Evolutionary conservation across 305 asterid species (phyloP).

Genomic region (Solanum aculeatissimum): DNA sequence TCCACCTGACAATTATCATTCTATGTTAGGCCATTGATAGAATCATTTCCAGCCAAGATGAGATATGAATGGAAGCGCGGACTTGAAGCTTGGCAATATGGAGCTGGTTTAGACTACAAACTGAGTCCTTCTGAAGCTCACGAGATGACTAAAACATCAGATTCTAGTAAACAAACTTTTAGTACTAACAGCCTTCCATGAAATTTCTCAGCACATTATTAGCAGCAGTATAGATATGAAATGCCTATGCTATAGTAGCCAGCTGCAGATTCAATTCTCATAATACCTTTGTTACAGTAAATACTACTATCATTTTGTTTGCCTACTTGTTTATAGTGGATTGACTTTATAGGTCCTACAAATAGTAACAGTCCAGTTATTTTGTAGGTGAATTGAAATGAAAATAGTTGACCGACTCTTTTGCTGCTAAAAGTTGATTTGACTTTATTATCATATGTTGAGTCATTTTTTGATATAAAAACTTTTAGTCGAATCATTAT

Average conservation of each 20-base stretch:
- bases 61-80: slow-evolving; percentile 59
- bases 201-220: background rate
- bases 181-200: background rate
- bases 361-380: too few species aligned
- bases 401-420: too few species aligned
- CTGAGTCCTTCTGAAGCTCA: slow-evolving; percentile 4
- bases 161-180: background rate
- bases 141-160: background rate
- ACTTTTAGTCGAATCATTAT: too few species aligned
- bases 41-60: slow-evolving; percentile 39
- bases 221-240: background rate
- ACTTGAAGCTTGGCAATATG: slow-evolving; percentile 95
- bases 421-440: too few species aligned
- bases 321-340: background rate
- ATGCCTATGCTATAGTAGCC: background rate
- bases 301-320: background rate
- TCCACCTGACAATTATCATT: background rate
- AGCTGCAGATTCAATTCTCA: background rate
- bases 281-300: background rate
- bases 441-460: too few species aligned
- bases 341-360: too few species aligned
- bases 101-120: slow-evolving; percentile 87
- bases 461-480: too few species aligned
- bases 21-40: slow-evolving; percentile 41
- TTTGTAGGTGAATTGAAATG: too few species aligned